These are phyloP conservation scores for Dicorynia guianensis DNA, from an alignment of 306 rosid genomes.

Conservation along the genomic window DNA sequence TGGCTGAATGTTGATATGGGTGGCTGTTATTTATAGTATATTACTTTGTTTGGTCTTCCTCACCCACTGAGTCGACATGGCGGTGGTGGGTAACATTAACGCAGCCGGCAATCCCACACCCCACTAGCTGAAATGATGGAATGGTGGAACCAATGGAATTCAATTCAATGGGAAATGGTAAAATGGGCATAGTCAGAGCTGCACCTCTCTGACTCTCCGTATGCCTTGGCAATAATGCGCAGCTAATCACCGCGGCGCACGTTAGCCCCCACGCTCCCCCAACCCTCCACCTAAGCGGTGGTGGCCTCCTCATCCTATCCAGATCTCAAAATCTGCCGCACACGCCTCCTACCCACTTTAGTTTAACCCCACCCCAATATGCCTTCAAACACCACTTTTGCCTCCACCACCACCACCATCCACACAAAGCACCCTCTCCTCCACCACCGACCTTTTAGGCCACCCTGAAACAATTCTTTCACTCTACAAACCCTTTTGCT, in stretches of 20 bases:
- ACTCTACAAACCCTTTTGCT: neutral
- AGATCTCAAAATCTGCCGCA: conserved; percentile 85
- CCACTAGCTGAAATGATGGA: no score
- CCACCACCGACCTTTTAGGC: no score
- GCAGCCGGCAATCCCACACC: no score
- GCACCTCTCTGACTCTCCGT: conserved; percentile 35
- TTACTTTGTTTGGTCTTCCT: no score
- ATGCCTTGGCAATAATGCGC: no score
- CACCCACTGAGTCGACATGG: no score
- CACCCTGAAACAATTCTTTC: no score
- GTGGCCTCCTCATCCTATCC: conserved; percentile 72
- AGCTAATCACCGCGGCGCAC: conserved; percentile 47
- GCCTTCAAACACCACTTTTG: conserved; percentile 51
- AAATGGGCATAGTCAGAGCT: conserved; percentile 42
- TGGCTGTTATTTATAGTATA: no score
- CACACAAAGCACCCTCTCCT: neutral
- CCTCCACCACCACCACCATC: conserved; percentile 36
- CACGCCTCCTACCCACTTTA: conserved; percentile 54
- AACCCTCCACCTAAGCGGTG: conserved; percentile 83
- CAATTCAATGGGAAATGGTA: no score
- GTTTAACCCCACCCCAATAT: conserved; percentile 46
- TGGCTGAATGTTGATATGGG: no score
- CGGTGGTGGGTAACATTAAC: no score
- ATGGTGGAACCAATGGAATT: no score
- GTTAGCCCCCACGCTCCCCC: conserved; percentile 39